Evolutionary conservation across 2,329 filamentous ascomycete genomes (phyloP).

Genomic region (Madurella mycetomatis): DNA sequence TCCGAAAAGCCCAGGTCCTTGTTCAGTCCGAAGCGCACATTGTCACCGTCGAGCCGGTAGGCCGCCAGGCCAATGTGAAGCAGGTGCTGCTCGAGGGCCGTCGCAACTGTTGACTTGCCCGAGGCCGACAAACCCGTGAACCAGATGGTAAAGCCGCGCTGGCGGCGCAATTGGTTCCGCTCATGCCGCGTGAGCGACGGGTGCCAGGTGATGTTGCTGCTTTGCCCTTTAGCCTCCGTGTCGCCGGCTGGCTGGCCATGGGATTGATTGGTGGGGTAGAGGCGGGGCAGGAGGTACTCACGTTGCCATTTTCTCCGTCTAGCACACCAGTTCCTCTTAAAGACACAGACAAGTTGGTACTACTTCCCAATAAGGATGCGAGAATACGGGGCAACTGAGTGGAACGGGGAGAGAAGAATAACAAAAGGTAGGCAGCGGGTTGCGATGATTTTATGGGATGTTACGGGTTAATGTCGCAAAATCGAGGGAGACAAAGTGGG

Average conservation of each 20-base stretch:
- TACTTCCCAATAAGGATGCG: neutral
- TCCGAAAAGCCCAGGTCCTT: conserved; percentile 95
- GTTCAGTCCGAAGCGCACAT: conserved; percentile 96
- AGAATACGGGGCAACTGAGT: neutral
- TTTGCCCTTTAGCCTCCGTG: neutral
- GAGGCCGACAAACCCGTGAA: conserved; percentile 94
- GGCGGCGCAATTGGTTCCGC: conserved; percentile 70
- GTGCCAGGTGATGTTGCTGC: conserved; percentile 88
- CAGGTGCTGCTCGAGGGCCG: conserved; percentile 93
- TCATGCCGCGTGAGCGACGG: conserved; percentile 72
- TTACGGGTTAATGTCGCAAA: neutral
- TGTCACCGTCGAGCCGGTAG: conserved; percentile 96
- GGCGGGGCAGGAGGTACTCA: conserved; percentile 1
- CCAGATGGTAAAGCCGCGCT: conserved; percentile 94
- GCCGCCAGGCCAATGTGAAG: conserved; percentile 77
- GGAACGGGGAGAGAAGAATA: too few species aligned
- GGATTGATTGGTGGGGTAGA: neutral
- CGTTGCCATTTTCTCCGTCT: conserved; percentile 16
- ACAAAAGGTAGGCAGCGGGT: too few species aligned
- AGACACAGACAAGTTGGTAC: neutral
- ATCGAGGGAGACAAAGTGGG: neutral
- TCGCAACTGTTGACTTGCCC: conserved; percentile 95
- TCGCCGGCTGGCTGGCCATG: neutral
- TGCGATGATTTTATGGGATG: neutral
- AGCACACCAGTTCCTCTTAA: neutral